Base-by-base conservation (phyloP, 1,139 yeast genomes). In the Zhuliangozyma blackwelliae region DNA sequence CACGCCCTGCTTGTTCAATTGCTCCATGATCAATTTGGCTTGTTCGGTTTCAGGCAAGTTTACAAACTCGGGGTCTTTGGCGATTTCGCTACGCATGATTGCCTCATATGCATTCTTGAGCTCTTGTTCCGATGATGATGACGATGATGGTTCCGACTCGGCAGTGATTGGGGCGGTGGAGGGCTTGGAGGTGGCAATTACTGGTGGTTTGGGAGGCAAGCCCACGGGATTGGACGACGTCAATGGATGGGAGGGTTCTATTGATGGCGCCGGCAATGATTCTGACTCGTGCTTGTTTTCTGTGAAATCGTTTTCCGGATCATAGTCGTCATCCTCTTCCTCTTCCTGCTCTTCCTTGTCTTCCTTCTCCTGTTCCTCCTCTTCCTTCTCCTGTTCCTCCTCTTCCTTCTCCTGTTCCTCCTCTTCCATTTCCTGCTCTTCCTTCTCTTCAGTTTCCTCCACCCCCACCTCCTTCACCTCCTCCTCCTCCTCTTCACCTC, bases 81-180 rank as follows among this genome's bases (percentile, higher is more conserved):
- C 60, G 9, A 57, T 37, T 13, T 63, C 66, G 36, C 65, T 58
- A 21, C 54, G 57, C 60, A 63, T 57, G 25, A 66, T 54, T 0
- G 64, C 61, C 13, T 61, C 63, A 44, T 57, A 65, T 0, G 70
- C 72, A 38, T 59, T 57, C 34, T 51, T 54, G 21, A 65, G 44
- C 21, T 44, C 47, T 16, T 44, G 44, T 19, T 46, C 44, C 25
- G 48, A 27, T n/a, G 38, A 32, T n/a, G 40, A 31, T 7, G 23
- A 22, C 22, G 22, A 5, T 5, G 22, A 21, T 7, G 22, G 7
- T 7, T 7, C 10, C 10, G 10, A 7, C 9, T 22, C 29, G 45
- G 32, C 30, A 51, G 31, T 36, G 31, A 41, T 41, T 38, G 38
- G 36, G 26, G 35, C n/a, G 27, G 38, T 29, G 34, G 46, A 38